Evolutionary conservation across 768 basidiomycete genomes (phyloP), one percentile per base, ranked within the genome.

Genomic region (Trametes villosa): DNA sequence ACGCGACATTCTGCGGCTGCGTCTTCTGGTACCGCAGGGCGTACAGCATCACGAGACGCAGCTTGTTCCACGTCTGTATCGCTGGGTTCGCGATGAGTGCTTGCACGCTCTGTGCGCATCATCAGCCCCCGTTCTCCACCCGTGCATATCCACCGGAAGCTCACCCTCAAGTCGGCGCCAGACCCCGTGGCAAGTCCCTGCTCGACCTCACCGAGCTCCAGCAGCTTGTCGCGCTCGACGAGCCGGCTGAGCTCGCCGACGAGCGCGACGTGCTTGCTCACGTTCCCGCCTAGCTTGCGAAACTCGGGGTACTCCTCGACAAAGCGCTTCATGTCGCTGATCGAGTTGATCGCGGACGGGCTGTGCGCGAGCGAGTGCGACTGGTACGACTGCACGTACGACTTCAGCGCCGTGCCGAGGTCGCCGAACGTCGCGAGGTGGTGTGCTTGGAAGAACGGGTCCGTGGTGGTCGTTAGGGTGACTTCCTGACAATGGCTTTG

Each of bases 301-400:
- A 98, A 98, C 74, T 99, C 97, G 1, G 97, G 97, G 75, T 96
- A 99, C 68, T 98, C 96, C 72, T 99, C 97, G 2, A 99, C 92
- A 67, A 96, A 96, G 9, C 83, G 86, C 73, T 98, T 98, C 97
- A 99, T 99, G 67, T 99, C 97, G 5, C 81, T 76, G 58, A 98
- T 94, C 0, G 96, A 98, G 69, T 96, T 95, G 63, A 99, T 96
- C 24, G 89, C 80, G 1, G 87, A 84, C 0, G 90, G 87, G 0
- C 85, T 83, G 51, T 93, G 84, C 3, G 89, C 85, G 29, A 89
- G 76, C n/a, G 91, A 92, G 34, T 86, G 86, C 18, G 86, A 86
- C 71, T 94, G 91, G 75, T 98, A 98, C 18, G 94, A 89, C 69
- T 93, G 90, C 3, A 99, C 97, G 72, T 98, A 98, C 57, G 89